A percentile compares a stretch with the other conserved stretches of the same genome.
Evolutionary conservation across 208 protist genomes (phyloP).

Genomic region (Trichomonas vaginalis): DNA sequence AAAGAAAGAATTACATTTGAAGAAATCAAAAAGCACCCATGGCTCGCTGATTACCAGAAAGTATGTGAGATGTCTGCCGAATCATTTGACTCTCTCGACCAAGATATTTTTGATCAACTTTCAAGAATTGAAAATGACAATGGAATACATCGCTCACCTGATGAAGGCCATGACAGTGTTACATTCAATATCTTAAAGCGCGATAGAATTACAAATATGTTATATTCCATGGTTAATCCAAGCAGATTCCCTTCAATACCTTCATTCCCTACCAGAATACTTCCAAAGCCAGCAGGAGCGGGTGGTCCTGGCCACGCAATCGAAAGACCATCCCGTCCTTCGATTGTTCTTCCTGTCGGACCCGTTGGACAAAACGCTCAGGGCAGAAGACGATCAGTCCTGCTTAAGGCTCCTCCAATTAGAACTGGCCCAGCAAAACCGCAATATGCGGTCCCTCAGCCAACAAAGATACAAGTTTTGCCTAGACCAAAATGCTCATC

Average conservation of each 20-base stretch:
- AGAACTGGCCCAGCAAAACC: not conserved
- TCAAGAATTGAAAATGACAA: not conserved
- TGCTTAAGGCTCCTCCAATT: not conserved
- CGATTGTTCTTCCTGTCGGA: not conserved
- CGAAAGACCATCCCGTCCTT: not conserved
- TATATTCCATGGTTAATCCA: not conserved
- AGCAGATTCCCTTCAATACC: not conserved
- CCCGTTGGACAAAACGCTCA: not conserved
- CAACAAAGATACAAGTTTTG: not conserved
- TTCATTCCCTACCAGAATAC: not conserved
- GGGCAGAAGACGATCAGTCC: not conserved
- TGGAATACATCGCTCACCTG: not conserved
- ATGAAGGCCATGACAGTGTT: not conserved
- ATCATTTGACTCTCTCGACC: not conserved
- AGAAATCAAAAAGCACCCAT: not conserved
- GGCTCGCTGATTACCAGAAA: not conserved
- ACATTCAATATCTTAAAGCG: not conserved
- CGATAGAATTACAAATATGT: not conserved
- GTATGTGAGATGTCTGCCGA: not conserved
- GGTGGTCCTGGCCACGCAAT: too few relatives aligned
- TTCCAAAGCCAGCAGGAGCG: not conserved
- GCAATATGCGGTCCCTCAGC: not conserved
- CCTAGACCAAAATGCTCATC: too few relatives aligned
- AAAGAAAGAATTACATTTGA: not conserved
- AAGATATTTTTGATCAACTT: not conserved